Evolutionary conservation across 1,284 basidiomycete species (phyloP), one percentile per base, ranked within the genome.

Genomic region (Tetrapyrgos nigripes): DNA sequence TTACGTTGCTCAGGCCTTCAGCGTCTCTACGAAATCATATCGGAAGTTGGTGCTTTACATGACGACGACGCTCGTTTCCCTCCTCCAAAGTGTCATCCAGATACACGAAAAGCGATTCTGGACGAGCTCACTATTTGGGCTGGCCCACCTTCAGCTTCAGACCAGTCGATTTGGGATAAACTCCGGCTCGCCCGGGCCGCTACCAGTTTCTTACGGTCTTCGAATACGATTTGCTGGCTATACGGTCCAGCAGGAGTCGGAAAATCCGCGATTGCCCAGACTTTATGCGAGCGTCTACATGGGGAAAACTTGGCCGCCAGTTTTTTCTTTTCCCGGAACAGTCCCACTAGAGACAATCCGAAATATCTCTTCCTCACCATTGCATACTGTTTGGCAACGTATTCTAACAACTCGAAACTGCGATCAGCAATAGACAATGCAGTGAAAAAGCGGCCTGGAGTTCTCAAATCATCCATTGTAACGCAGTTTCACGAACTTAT

Each of bases 211-310:
- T n/a, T n/a, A n/a, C n/a, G n/a, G n/a, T n/a, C n/a, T n/a, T n/a
- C n/a, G n/a, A n/a, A n/a, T n/a, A 8, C 31, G 8, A 33, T 57
- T 10, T 61, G 58, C 27, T 67, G 61, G 64, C 51, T 67, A 17
- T 50, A 59, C 37, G 64, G 67, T 11, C 28, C 52, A 3, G 61
- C 62, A 6, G 67, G 67, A 3, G 40, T 47, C 10, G 67, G 64
- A 4, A 68, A 68, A 50, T 60, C 63, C 0, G 54, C 67, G 10
- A 59, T 68, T n/a, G n/a, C n/a, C n/a, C n/a, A n/a, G n/a, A n/a
- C n/a, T n/a, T n/a, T n/a, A 64, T 14, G 57, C 67, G 1, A n/a
- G 43, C 40, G 17, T 64, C 40, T 40, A 47, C 23, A 11, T 2
- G 14, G 13, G 35, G 45, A 3, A 31, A 23, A 13, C 57, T 24